Evolutionary conservation across 331 rosid species (phyloP), one percentile per base, ranked within the genome.

Genomic region (Quercus tomentella): DNA sequence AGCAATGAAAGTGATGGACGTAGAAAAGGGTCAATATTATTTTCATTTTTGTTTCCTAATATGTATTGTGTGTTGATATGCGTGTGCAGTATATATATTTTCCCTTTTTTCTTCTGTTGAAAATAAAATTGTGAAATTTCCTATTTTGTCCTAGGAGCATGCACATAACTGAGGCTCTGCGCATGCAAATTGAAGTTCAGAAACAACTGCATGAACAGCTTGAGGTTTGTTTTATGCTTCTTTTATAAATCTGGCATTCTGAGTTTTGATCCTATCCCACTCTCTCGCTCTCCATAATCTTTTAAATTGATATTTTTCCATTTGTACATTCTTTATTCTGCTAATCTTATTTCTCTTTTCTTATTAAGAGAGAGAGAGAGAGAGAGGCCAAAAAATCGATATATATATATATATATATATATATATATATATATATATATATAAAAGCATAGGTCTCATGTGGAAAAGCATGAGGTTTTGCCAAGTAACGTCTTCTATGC

Each of bases 121-220:
- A 20, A 33, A 28, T 15, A 20, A 67, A 49, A 49, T 49, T 4
- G 11, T 58, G 35, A 57, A 82, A 43, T 51, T 9, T 8, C 7
- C n/a, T 37, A 21, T 58, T 41, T 61, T 22, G 26, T 33, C 7
- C 21, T 67, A 85, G 88, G 74, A 82, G 77, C 79, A 28, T 78
- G 57, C 88, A 79, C 17, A 55, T 85, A 62, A 78, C 83, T 8
- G 88, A 85, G 75, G 81, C 88, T 74, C 83, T 85, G 62, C 83
- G 81, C 10, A 81, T 85, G 88, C 88, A 85, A 78, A 81, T 85
- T 83, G 88, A 85, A 75, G 85, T 81, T 74, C 88, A 85, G 83
- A 85, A 85, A 66, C 88, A 85, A 57, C 71, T 85, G 45, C 88
- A 85, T 56, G 88, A 85, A 57, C 88, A 85, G 78, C 88, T 85